Evolutionary conservation across 495 filamentous ascomycete genomes (phyloP).

Genomic region (Podospora pseudoanserina): DNA sequence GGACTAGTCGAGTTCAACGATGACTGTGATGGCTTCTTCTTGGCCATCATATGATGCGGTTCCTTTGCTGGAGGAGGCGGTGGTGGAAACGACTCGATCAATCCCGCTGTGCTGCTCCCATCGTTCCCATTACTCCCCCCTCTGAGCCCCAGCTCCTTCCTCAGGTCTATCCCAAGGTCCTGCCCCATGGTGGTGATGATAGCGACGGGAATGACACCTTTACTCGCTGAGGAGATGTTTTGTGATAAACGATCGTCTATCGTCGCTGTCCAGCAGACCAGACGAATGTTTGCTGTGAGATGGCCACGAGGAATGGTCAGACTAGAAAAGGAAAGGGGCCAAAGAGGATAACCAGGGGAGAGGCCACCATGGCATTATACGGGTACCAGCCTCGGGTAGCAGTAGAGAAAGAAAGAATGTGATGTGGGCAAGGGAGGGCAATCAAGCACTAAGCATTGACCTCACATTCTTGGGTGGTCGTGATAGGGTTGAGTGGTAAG

Average conservation of each 20-base stretch:
- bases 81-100: slow-evolving; percentile 25
- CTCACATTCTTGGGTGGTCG: slow-evolving; percentile 17
- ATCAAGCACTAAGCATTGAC: slow-evolving; percentile 19
- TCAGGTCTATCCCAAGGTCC: slow-evolving; percentile 18
- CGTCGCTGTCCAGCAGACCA: slow-evolving; percentile 35
- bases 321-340: slow-evolving; percentile 5
- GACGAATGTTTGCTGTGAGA: slow-evolving; percentile 16
- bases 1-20: slow-evolving; percentile 13
- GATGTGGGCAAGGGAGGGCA: not conserved
- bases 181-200: slow-evolving; percentile 21
- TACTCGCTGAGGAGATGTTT: slow-evolving; percentile 14
- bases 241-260: slow-evolving; percentile 21
- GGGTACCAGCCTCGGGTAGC: not conserved
- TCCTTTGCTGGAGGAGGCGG: slow-evolving; percentile 26
- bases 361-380: slow-evolving; percentile 5
- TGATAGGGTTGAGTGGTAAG: slow-evolving; percentile 9
- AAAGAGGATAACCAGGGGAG: slow-evolving; percentile 9
- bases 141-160: slow-evolving; percentile 27
- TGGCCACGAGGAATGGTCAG: slow-evolving; percentile 9
- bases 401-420: not conserved
- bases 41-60: slow-evolving; percentile 8
- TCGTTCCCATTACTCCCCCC: slow-evolving; percentile 12
- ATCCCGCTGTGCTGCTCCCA: slow-evolving; percentile 6
- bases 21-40: slow-evolving; percentile 11
- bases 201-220: slow-evolving; percentile 17